phyloP scores from a whole-genome alignment of 306 rosid species.

The Trifolium fragiferum region DNA sequence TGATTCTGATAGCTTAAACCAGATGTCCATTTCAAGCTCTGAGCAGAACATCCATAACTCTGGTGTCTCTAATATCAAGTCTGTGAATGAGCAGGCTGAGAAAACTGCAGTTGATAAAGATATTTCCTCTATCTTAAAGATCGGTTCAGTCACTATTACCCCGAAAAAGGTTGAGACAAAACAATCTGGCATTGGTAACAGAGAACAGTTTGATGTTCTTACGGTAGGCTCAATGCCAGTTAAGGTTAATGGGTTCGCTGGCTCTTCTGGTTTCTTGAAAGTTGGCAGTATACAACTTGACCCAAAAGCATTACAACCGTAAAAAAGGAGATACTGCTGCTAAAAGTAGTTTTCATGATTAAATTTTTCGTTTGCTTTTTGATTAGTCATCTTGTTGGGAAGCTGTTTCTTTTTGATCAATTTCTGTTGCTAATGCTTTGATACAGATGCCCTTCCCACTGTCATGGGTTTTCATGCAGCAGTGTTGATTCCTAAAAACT shows the following conservation, averaged over 20 bases:
- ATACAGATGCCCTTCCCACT: slow-evolving; percentile 28
- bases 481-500: neutral
- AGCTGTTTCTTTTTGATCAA: slow-evolving; percentile 26
- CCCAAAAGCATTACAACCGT: slow-evolving; percentile 52
- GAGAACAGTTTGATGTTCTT: slow-evolving; percentile 53
- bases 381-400: slow-evolving; percentile 29
- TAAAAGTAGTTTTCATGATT: slow-evolving; percentile 44
- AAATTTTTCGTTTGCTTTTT: slow-evolving; percentile 20
- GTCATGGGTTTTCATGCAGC: slow-evolving; percentile 14
- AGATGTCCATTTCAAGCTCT: slow-evolving; percentile 41
- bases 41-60: slow-evolving; percentile 47
- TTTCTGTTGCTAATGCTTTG: slow-evolving; percentile 35
- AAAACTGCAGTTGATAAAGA: slow-evolving; percentile 41
- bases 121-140: slow-evolving; percentile 56
- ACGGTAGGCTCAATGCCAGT: slow-evolving; percentile 78
- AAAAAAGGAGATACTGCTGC: slow-evolving; percentile 45
- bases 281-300: slow-evolving; percentile 80
- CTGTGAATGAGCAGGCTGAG: slow-evolving; percentile 45
- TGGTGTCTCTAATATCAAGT: slow-evolving; percentile 26
- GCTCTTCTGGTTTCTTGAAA: slow-evolving; percentile 56
- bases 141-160: slow-evolving; percentile 67
- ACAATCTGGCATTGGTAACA: slow-evolving; percentile 39
- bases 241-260: slow-evolving; percentile 56
- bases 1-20: slow-evolving; percentile 44
- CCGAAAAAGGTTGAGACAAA: slow-evolving; percentile 51